phyloP scores from a whole-genome alignment of 768 basidiomycete species.

The Auricularia heimuer region DNA sequence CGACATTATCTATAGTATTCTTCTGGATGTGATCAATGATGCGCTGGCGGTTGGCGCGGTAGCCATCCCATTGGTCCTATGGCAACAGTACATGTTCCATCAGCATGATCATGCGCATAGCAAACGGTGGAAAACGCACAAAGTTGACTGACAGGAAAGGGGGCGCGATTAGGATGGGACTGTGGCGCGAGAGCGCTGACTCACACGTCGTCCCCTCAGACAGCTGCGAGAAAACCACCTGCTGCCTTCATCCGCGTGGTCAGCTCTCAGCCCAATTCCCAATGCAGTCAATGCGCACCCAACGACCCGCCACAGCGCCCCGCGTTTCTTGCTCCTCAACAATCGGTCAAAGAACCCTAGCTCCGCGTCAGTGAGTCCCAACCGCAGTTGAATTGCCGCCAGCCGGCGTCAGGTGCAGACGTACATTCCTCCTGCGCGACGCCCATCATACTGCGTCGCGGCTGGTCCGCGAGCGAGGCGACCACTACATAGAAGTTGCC shows the following conservation, averaged over 20 bases:
- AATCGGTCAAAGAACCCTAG: constrained; percentile 42
- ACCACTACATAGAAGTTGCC: constrained; percentile 24
- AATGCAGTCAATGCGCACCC: constrained; percentile 23
- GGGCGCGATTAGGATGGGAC: background rate
- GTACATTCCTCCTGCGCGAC: constrained; percentile 43
- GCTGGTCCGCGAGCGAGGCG: constrained; percentile 31
- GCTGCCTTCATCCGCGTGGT: constrained; percentile 28
- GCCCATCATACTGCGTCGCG: constrained; percentile 46
- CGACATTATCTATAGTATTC: constrained; percentile 42
- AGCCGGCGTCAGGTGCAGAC: background rate
- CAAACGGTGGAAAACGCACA: constrained; percentile 10
- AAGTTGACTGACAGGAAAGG: constrained; percentile 13
- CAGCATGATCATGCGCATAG: background rate
- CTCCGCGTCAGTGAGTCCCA: background rate
- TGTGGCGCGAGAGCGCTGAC: background rate
- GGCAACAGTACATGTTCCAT: background rate
- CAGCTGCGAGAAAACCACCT: constrained; percentile 46
- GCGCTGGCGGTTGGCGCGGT: constrained; percentile 42
- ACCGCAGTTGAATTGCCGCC: too few species aligned
- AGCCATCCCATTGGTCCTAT: constrained; percentile 52
- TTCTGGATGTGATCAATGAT: constrained; percentile 40
- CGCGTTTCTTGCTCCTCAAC: constrained; percentile 33
- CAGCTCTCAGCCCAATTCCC: too few species aligned
- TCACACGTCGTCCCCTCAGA: constrained; percentile 29
- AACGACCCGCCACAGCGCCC: constrained; percentile 45